Base-by-base conservation (phyloP, 2,329 filamentous ascomycete species). In the Xylariomycetidae sp. region DNA sequence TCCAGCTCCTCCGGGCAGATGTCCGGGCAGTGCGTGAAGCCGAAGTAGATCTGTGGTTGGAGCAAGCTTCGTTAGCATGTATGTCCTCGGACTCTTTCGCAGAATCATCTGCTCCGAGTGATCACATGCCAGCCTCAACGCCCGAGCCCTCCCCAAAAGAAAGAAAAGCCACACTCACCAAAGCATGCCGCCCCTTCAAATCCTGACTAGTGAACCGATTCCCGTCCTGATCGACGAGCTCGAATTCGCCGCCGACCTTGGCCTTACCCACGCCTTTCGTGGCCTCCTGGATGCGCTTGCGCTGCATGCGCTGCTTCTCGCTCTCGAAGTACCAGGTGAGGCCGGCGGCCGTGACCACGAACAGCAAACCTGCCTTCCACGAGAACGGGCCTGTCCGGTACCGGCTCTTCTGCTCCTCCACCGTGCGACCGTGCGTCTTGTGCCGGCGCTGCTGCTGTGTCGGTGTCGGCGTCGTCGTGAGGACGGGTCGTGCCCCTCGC, bases 1-100 rank as follows among this genome's bases (percentile, higher is more conserved):
- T 98, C 92, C 51, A 98, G 82, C 65, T 98, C 92, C 56, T 98
- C 92, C 20, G 92, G 92, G 68, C 92, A 98, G 58, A 98, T 98
- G 59, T 98, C 92, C 16, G 92, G 92, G 59, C 92, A 98, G 62
- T 95, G 89, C 7, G 87, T 90, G 72, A 98, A 98, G 53, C 92
- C 92, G 58, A 98, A 98, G 67, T 98, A 98, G 23, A 96, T 79
- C 86, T 92, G 46, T 39, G 17, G n/a, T 23, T 8, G n/a, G 12
- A 25, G 24, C 6, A n/a, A n/a, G n/a, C n/a, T n/a, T n/a, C n/a
- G n/a, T n/a, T n/a, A n/a, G n/a, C n/a, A n/a, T n/a, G n/a, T n/a
- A n/a, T n/a, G n/a, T n/a, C n/a, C n/a, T n/a, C n/a, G n/a, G n/a
- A n/a, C n/a, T n/a, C n/a, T n/a, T n/a, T n/a, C n/a, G n/a, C n/a